These are phyloP conservation scores for Trapa incisa DNA, from an alignment of 345 rosid species.

Conservation along the genomic window DNA sequence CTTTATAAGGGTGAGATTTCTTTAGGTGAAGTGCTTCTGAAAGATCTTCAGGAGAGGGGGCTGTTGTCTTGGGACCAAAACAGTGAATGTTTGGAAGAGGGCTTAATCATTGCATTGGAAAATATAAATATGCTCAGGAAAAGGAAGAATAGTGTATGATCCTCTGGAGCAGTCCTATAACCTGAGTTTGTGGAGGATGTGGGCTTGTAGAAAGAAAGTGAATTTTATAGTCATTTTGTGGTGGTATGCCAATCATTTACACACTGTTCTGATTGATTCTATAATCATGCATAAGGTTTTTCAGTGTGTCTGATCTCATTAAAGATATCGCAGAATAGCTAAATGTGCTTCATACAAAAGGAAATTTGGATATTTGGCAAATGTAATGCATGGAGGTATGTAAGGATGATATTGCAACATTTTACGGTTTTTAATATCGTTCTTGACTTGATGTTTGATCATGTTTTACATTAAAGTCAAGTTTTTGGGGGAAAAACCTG, in stretches of 20 bases:
- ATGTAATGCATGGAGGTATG: neutral
- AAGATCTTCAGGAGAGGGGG: constrained; percentile 53
- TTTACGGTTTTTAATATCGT: neutral
- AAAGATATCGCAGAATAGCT: neutral
- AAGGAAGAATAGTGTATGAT: constrained; percentile 17
- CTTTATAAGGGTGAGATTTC: constrained; percentile 12
- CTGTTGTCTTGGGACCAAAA: constrained; percentile 29
- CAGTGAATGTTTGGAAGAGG: constrained; percentile 19
- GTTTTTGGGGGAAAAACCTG: neutral
- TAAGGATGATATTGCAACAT: neutral
- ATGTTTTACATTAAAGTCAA: neutral
- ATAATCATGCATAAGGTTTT: too few relatives aligned
- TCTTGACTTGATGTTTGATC: neutral
- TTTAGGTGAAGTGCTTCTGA: constrained; percentile 32
- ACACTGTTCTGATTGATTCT: neutral
- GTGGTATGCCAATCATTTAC: neutral
- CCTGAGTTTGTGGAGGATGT: neutral
- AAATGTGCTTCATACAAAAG: neutral
- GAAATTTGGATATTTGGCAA: neutral
- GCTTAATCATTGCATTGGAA: constrained; percentile 31
- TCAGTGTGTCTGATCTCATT: neutral
- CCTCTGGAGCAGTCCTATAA: neutral
- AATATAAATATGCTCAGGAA: constrained; percentile 32
- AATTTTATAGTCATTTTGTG: neutral
- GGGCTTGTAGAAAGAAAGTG: neutral